Evolutionary conservation across 2,329 filamentous ascomycete genomes (phyloP).

Genomic region (Cladosporium sp.): DNA sequence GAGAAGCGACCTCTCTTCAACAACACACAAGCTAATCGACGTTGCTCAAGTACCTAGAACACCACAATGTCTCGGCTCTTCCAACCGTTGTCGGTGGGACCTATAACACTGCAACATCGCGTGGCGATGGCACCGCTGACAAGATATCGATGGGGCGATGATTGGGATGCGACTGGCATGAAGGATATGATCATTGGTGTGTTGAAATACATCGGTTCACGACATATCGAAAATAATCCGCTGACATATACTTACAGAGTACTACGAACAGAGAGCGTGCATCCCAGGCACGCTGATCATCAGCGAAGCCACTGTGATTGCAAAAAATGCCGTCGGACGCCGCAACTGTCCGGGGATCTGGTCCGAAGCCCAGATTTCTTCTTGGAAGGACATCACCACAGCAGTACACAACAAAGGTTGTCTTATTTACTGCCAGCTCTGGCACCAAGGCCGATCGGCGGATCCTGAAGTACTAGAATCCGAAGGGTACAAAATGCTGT

Average conservation of each 20-base stretch:
- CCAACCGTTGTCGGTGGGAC: constrained; percentile 47
- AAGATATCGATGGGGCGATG: constrained; percentile 49
- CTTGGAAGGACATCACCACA: constrained; percentile 55
- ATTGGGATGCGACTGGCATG: constrained; percentile 28
- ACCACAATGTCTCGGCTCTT: constrained; percentile 36
- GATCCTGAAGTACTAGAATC: constrained; percentile 35
- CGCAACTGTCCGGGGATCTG: constrained; percentile 37
- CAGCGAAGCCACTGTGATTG: constrained; percentile 42
- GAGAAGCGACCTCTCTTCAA: neutral
- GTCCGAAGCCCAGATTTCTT: constrained; percentile 46
- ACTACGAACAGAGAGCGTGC: constrained; percentile 37
- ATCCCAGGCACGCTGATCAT: constrained; percentile 39
- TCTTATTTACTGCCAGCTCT: constrained; percentile 50
- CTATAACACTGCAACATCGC: constrained; percentile 46
- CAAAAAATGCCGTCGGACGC: constrained; percentile 32
- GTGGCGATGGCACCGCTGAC: constrained; percentile 62
- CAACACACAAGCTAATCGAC: neutral
- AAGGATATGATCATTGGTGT: constrained; percentile 19
- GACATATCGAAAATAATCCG: constrained; percentile 41
- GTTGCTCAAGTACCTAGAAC: neutral
- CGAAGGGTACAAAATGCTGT: constrained; percentile 33
- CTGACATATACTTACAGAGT: constrained; percentile 31
- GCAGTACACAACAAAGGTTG: constrained; percentile 55
- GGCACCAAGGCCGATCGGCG: constrained; percentile 53
- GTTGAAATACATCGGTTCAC: constrained; percentile 21